Evolutionary conservation across 805 yeast species (phyloP), one percentile per base, ranked within the genome.

Genomic region (Vanderwaltozyma polyspora): DNA sequence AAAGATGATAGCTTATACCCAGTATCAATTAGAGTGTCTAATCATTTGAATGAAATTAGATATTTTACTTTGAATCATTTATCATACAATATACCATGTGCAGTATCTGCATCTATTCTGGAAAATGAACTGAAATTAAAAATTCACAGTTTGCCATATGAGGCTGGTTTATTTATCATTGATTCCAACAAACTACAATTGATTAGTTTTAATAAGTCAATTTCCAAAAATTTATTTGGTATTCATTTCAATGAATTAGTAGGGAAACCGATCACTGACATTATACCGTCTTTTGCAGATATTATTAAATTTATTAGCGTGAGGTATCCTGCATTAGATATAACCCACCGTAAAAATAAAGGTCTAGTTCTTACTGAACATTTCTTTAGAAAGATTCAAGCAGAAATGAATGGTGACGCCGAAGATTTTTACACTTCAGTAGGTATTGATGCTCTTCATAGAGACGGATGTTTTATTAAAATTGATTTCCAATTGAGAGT

Each of bases 291-390:
- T 13, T 84, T 85, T 48, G 51, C 68, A 2, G 55, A 58, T 12
- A 48, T 64, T 6, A 51, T 66, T 33, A 41, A 48, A 5, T 54
- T 46, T 28, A 53, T 63, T 15, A 33, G 33, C 12, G 39, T 33
- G 6, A 61, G 67, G 22, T 62, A 64, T 42, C 63, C 68, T 19
- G 48, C 59, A 14, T 40, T 71, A 40, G 57, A 52, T 37, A 49
- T 66, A 3, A 44, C 48, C 12, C 41, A 59, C 22, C 72, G 79
- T 0, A 43, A 41, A 24, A 57, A 54, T 34, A 54, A 41, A 39
- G 95, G 95, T 1, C 59, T 83, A 33, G 95, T 87, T 0, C 61
- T 87, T 10, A 94, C 96, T 0, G 97, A 87, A 55, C 95, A 86
- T 57, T 79, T 81, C 52, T 86, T 89, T 60, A 69, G 96, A 41